Base-by-base conservation (phyloP, 495 filamentous ascomycete genomes). In the Penicillium riverlandense region DNA sequence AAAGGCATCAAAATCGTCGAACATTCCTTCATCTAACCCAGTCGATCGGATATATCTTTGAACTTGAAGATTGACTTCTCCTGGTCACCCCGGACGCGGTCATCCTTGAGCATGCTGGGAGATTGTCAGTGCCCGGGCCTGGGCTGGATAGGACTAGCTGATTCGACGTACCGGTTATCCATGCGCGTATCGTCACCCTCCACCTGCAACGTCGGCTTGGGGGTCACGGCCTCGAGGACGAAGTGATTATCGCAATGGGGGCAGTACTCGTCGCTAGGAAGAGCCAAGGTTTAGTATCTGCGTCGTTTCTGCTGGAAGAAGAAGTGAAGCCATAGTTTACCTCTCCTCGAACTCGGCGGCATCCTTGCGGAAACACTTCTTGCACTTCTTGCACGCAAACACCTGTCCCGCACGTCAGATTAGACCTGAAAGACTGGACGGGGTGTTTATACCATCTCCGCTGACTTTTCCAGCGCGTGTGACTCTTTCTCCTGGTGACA, bases 181-280 rank as follows among this genome's bases (percentile, higher is more conserved):
- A 85, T 73, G 22, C 92, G 75, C 3, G 79, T 85, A 68, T 98
- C 92, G 35, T 90, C 91, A 33, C 92, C 86, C 63, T 97, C 92
- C 27, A 97, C 76, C 42, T 87, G 74, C 41, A 98, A 63, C 30
- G 81, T 72, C 8, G 89, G 74, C 65, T 89, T 85, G 8, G 92
- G 86, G 14, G 83, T 86, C 44, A 84, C 58, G 16, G 92, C 92
- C 12, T 96, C 90, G 45, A 97, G 67, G 15, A 97, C 84, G 59
- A 89, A 98, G 66, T 97, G 92, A 65, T 98, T 98, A 63, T 98
- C 92, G 73, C 92, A 98, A 69, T 96, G 86, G n/a, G 92, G 94
- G 70, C 92, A 97, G 71, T 95, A 97, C 66, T 98, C 94, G 72
- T 98, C 94, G 62, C 88, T 87, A 30, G 22, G 43, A 33, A 37